Percentiles rank a stretch among this genome's conserved stretches.
Conservation (phyloP, 1,139 yeast species). For the Zygoascus hellenicus region DNA sequence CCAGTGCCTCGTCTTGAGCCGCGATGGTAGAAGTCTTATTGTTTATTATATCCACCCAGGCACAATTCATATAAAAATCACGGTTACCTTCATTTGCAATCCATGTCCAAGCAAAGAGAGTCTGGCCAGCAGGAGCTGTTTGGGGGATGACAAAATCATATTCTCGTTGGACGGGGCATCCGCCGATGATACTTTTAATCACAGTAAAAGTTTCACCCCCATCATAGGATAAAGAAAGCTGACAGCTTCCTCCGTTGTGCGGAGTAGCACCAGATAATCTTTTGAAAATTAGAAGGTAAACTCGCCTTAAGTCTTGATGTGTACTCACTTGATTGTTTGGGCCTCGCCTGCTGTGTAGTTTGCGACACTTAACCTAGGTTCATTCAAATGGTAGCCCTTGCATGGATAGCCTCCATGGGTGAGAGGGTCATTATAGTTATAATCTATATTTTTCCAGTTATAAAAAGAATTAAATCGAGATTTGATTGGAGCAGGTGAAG, state of each 20-base stretch:
- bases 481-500: slow-evolving; percentile 24
- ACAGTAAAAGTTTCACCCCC: slow-evolving; percentile 26
- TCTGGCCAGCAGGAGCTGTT: slow-evolving; percentile 25
- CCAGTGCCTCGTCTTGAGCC: slow-evolving; percentile 8
- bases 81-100: slow-evolving; percentile 26
- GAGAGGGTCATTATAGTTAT: slow-evolving; percentile 23
- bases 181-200: slow-evolving; percentile 28
- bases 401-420: slow-evolving; percentile 23
- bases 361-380: slow-evolving; percentile 21
- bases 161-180: slow-evolving; percentile 24
- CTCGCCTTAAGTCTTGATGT: background rate
- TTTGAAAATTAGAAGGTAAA: background rate
- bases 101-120: slow-evolving; percentile 29
- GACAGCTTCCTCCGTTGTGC: slow-evolving; percentile 29
- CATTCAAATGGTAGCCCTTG: slow-evolving; percentile 25
- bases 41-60: slow-evolving; percentile 25
- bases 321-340: slow-evolving; percentile 18
- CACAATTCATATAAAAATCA: slow-evolving; percentile 28
- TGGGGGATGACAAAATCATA: slow-evolving; percentile 24
- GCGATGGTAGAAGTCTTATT: slow-evolving; percentile 7
- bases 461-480: slow-evolving; percentile 21
- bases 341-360: slow-evolving; percentile 22
- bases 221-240: slow-evolving; percentile 27
- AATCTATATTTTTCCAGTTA: slow-evolving; percentile 17
- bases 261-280: slow-evolving; percentile 24